Conservation (phyloP, 2,329 filamentous ascomycete species). For the Drechslerella dactyloides region DNA sequence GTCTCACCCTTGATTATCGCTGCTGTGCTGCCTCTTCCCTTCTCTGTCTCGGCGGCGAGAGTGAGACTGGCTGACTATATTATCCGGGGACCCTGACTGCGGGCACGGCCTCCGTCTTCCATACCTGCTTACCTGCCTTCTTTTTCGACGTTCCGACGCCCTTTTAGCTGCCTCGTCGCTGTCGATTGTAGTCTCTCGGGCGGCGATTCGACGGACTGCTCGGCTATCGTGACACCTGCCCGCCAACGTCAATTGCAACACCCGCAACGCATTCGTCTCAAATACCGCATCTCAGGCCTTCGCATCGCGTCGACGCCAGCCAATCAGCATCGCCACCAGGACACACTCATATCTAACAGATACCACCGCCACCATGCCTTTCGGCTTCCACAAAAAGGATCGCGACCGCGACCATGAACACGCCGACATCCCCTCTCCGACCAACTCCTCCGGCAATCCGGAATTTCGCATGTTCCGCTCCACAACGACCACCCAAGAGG, state of each 20-base stretch:
- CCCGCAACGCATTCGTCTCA: constrained; percentile 22
- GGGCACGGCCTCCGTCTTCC: background rate
- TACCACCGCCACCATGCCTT: constrained; percentile 29
- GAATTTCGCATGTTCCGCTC: constrained; percentile 65
- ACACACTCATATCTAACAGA: no score
- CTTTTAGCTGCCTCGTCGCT: background rate
- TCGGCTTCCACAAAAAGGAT: constrained; percentile 48
- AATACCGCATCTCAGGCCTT: background rate
- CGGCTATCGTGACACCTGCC: background rate
- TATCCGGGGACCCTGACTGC: background rate
- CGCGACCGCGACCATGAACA: constrained; percentile 17
- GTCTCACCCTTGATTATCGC: constrained; percentile 5
- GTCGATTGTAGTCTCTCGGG: background rate
- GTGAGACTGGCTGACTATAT: background rate
- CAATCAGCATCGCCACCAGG: no score
- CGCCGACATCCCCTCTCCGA: background rate
- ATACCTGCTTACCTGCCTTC: background rate
- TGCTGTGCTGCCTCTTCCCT: background rate
- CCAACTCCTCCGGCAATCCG: constrained; percentile 9
- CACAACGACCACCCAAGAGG: constrained; percentile 79
- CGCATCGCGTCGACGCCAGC: background rate
- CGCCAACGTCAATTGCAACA: constrained; percentile 29
- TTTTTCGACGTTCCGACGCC: background rate
- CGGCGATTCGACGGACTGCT: background rate
- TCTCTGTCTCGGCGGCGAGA: background rate